A percentile compares a stretch with the other conserved stretches of the same genome.
Conservation (phyloP, 176 grass and related monocot species). For the Neostapfia colusana region DNA sequence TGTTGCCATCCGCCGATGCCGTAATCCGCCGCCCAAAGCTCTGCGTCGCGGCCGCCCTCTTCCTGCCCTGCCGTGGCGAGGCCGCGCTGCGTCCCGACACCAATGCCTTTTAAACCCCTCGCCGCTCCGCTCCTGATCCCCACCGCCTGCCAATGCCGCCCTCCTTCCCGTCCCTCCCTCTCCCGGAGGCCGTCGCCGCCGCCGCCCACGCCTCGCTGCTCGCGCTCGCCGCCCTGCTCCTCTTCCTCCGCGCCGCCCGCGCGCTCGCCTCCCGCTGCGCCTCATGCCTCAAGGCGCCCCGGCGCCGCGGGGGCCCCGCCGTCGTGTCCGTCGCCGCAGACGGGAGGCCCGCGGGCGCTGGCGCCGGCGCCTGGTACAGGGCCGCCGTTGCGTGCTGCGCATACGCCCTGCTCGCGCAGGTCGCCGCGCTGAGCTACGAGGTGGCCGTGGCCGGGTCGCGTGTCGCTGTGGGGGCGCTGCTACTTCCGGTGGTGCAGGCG, state of each 20-base stretch:
- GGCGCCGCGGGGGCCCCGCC: background rate
- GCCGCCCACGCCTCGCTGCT: slow-evolving; percentile 57
- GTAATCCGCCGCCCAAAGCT: slow-evolving; percentile 45
- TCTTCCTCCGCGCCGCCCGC: slow-evolving; percentile 43
- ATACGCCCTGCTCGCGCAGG: slow-evolving; percentile 57
- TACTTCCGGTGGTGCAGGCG: slow-evolving; percentile 58
- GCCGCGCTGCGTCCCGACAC: slow-evolving; percentile 21
- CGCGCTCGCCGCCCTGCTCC: slow-evolving; percentile 51
- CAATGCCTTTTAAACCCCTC: slow-evolving; percentile 64
- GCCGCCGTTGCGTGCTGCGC: slow-evolving; percentile 53
- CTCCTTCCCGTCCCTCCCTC: slow-evolving; percentile 28
- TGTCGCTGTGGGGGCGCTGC: slow-evolving; percentile 32
- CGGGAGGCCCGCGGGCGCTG: background rate
- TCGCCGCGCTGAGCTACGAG: slow-evolving; percentile 62
- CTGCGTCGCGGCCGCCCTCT: background rate
- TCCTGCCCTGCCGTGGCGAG: slow-evolving; percentile 23
- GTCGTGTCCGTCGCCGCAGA: background rate
- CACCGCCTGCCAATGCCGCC: slow-evolving; percentile 53
- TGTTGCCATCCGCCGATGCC: slow-evolving; percentile 45
- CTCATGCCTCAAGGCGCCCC: slow-evolving; percentile 44
- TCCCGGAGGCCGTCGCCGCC: slow-evolving; percentile 57
- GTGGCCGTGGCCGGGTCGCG: slow-evolving; percentile 25
- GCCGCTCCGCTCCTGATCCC: slow-evolving; percentile 33
- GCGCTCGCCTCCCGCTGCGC: slow-evolving; percentile 52
- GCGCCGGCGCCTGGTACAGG: slow-evolving; percentile 37